Percentiles rank a stretch among this genome's conserved stretches.
Conservation (phyloP, 805 yeast genomes). For the Lachancea fermentati region DNA sequence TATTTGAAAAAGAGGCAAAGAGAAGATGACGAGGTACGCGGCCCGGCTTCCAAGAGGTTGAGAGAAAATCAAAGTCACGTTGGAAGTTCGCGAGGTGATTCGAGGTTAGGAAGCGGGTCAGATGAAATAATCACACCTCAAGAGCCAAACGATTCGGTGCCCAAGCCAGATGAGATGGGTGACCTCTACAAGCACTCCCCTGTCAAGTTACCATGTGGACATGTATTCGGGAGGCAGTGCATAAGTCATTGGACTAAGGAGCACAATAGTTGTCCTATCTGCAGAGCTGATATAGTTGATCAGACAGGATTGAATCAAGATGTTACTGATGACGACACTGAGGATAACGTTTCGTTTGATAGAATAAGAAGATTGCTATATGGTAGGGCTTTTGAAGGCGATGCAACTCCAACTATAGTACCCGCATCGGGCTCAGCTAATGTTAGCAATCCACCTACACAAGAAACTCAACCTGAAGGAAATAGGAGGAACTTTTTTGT, state of each 20-base stretch:
- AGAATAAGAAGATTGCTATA: conserved; percentile 20
- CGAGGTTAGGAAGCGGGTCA: conserved; percentile 1
- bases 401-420: neutral
- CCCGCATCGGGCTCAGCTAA: too few relatives aligned
- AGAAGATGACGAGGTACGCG: conserved; percentile 15
- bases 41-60: neutral
- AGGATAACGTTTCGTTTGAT: conserved; percentile 19
- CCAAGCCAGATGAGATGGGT: conserved; percentile 4
- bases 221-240: conserved; percentile 82
- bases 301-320: conserved; percentile 10
- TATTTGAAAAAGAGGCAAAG: conserved; percentile 23
- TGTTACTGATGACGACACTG: conserved; percentile 6
- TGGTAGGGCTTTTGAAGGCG: conserved; percentile 2
- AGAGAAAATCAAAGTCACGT: neutral
- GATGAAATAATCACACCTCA: too few relatives aligned
- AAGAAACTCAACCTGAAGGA: neutral
- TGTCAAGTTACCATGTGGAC: conserved; percentile 76
- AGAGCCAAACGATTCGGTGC: too few relatives aligned
- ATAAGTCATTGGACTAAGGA: conserved; percentile 74
- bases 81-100: neutral
- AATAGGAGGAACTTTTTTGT: conserved; percentile 4
- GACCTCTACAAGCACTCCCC: conserved; percentile 51
- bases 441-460: neutral
- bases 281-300: conserved; percentile 56
- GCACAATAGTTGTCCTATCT: conserved; percentile 78